These are phyloP conservation scores for Cyclospora cayetanensis DNA, from an alignment of 169 alveolate genomes.

Conservation along the genomic window DNA sequence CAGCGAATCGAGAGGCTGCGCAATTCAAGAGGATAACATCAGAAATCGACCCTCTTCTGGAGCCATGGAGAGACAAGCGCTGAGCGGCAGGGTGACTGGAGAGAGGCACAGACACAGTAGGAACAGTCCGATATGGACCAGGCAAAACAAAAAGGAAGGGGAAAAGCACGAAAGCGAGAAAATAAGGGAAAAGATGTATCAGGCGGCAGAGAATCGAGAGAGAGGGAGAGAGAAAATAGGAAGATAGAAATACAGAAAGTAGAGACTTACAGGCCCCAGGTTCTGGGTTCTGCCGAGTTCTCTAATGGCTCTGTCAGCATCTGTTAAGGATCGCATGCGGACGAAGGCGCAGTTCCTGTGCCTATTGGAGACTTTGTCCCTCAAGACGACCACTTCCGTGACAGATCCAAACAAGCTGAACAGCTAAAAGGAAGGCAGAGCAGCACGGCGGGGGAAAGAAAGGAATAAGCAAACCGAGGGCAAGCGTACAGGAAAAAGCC, in stretches of 20 bases:
- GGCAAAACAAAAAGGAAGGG: constrained; percentile 47
- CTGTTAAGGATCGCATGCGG: constrained; percentile 34
- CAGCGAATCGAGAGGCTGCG: constrained; percentile 83
- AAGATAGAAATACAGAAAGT: no score
- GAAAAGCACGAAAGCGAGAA: no score
- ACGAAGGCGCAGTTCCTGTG: constrained; percentile 80
- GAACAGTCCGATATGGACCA: no score
- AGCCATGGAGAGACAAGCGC: no score
- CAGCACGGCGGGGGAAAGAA: no score
- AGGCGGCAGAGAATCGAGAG: no score
- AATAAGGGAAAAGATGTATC: no score
- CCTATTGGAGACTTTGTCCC: constrained; percentile 85
- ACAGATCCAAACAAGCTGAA: constrained; percentile 89
- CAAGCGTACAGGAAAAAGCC: neutral
- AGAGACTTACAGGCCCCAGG: neutral
- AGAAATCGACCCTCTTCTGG: no score
- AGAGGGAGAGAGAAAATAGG: no score
- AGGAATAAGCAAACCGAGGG: neutral
- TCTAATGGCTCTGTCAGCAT: constrained; percentile 30
- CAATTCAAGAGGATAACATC: no score
- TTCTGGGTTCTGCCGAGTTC: neutral
- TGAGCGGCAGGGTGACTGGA: no score
- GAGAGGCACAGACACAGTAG: neutral
- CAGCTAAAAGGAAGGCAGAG: no score
- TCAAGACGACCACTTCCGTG: constrained; percentile 84